Evolutionary conservation across 2,329 filamentous ascomycete species (phyloP).

Genomic region (Penicillium glabrum): DNA sequence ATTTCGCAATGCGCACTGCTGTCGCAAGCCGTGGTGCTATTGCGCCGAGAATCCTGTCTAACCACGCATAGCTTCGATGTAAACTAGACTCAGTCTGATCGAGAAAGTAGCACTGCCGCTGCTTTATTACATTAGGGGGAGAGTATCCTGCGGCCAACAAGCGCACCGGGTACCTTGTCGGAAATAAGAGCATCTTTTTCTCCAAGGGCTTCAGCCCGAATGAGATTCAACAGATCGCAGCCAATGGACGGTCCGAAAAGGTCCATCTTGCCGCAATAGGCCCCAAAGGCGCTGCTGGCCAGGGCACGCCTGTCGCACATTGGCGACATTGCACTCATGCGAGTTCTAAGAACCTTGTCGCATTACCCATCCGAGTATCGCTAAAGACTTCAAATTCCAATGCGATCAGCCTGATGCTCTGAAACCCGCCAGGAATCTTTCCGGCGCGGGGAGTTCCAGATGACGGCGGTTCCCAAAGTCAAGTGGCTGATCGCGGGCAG

Average conservation of each 20-base stretch:
- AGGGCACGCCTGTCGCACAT: slow-evolving; percentile 9
- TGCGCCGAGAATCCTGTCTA: slow-evolving; percentile 24
- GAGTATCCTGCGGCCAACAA: neutral
- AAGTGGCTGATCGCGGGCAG: slow-evolving; percentile 1
- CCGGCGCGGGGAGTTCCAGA: slow-evolving; percentile 4
- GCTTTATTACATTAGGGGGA: neutral
- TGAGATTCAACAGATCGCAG: neutral
- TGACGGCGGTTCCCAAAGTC: neutral
- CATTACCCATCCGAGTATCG: slow-evolving; percentile 11
- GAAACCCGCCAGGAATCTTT: slow-evolving; percentile 3
- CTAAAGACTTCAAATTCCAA: neutral
- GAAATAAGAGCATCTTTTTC: neutral
- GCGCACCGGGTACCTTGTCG: slow-evolving; percentile 9
- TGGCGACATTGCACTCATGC: slow-evolving; percentile 7
- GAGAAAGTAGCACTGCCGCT: neutral
- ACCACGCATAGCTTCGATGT: slow-evolving; percentile 3
- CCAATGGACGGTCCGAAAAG: neutral
- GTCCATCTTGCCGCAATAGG: neutral
- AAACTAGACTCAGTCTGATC: neutral
- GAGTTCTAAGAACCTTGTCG: slow-evolving; percentile 17
- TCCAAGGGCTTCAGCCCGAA: neutral
- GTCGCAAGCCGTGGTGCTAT: slow-evolving; percentile 24
- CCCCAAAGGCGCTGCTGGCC: neutral
- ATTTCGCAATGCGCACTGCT: slow-evolving; percentile 25
- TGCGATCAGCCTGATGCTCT: slow-evolving; percentile 14